Evolutionary conservation across 140 eudicot genomes (phyloP).

Genomic region (Cichorium intybus): DNA sequence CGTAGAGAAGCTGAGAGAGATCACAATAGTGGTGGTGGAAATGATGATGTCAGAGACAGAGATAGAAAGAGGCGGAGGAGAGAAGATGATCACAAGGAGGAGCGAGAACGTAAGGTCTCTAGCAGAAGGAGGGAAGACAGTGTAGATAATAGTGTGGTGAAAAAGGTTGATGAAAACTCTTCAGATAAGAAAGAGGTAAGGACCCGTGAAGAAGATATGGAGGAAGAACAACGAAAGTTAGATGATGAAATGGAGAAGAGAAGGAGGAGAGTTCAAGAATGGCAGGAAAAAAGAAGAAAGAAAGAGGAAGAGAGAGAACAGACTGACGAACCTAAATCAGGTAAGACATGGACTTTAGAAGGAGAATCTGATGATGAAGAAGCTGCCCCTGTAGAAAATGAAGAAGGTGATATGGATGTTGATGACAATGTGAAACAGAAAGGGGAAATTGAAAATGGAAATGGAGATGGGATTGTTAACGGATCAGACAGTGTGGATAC

Average conservation of each 20-base stretch:
- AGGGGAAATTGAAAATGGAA: constrained; percentile 23
- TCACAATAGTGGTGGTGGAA: constrained; percentile 41
- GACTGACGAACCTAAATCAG: constrained; percentile 21
- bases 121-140: constrained; percentile 70
- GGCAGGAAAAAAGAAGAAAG: constrained; percentile 90
- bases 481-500: constrained; percentile 37
- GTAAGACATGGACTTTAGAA: constrained; percentile 86
- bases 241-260: constrained; percentile 97
- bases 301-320: constrained; percentile 82
- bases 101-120: constrained; percentile 44
- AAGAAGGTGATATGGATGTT: constrained; percentile 42
- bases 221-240: constrained; percentile 79
- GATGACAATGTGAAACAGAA: constrained; percentile 38
- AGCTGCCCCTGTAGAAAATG: constrained; percentile 48
- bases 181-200: constrained; percentile 41
- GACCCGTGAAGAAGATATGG: constrained; percentile 67
- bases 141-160: constrained; percentile 37
- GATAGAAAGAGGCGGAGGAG: constrained; percentile 66
- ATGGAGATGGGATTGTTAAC: constrained; percentile 39
- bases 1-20: constrained; percentile 43
- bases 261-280: constrained; percentile 96
- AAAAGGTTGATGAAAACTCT: constrained; percentile 46
- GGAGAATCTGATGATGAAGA: constrained; percentile 98
- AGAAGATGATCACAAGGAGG: constrained; percentile 46
- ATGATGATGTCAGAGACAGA: constrained; percentile 52